phyloP scores from a whole-genome alignment of 2,329 filamentous ascomycete genomes.

The Penicillium sp. region DNA sequence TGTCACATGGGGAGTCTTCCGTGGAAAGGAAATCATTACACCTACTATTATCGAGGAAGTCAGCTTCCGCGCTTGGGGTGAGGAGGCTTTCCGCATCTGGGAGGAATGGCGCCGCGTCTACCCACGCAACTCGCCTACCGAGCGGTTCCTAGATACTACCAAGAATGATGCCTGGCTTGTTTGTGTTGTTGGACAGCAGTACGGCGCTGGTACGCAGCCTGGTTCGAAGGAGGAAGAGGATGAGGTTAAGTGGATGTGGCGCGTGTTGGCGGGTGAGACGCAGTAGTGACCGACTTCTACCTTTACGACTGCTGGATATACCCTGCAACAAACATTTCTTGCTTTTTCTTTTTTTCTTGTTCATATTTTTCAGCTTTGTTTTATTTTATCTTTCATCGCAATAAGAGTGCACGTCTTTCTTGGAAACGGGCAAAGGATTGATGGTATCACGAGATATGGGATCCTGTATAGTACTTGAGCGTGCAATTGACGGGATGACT shows the following conservation, averaged over 20 bases:
- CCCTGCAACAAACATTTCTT: neutral
- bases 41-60: constrained; percentile 96
- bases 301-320: neutral
- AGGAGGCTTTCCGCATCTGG: constrained; percentile 96
- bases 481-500: constrained; percentile 14
- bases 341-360: neutral
- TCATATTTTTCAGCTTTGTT: neutral
- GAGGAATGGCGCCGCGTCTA: constrained; percentile 90
- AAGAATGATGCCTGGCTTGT: constrained; percentile 80
- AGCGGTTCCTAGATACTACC: constrained; percentile 67
- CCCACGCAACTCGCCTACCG: constrained; percentile 68
- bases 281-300: constrained; percentile 1
- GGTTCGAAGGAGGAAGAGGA: constrained; percentile 40
- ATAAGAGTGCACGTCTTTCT: constrained; percentile 4
- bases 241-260: constrained; percentile 43
- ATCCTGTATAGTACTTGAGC: constrained; percentile 24
- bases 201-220: constrained; percentile 41
- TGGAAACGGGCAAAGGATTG: constrained; percentile 11
- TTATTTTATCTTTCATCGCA: neutral
- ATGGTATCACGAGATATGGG: constrained; percentile 18
- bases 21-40: constrained; percentile 91
- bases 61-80: constrained; percentile 88
- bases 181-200: constrained; percentile 59
- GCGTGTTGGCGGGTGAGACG: constrained; percentile 32
- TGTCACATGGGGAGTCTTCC: constrained; percentile 95